phyloP scores from a whole-genome alignment of 148 eudicot genomes.

The Limonium bicolor region DNA sequence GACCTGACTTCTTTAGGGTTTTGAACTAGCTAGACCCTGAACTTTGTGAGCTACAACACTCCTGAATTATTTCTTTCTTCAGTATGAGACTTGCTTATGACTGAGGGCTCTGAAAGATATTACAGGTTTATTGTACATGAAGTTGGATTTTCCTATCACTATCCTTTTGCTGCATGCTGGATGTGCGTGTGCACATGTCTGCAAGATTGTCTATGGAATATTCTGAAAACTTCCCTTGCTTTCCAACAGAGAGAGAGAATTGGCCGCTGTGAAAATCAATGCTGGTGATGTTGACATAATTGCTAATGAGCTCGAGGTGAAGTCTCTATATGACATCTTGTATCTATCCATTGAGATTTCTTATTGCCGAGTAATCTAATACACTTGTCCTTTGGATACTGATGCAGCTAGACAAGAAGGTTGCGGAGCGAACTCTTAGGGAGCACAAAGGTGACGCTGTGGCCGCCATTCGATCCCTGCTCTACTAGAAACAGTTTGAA shows the following conservation, averaged over 20 bases:
- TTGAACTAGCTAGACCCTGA: too few species aligned
- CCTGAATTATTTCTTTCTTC: too few species aligned
- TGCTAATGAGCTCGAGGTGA: slow-evolving; percentile 90
- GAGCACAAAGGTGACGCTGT: slow-evolving; percentile 98
- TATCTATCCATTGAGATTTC: not conserved
- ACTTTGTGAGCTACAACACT: too few species aligned
- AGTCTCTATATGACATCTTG: not conserved
- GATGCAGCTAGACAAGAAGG: slow-evolving; percentile 88
- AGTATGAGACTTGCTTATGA: too few species aligned
- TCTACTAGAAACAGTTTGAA: slow-evolving; percentile 18
- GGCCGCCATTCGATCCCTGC: slow-evolving; percentile 62
- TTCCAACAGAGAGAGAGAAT: slow-evolving; percentile 59
- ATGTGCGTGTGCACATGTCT: too few species aligned
- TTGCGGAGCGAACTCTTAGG: slow-evolving; percentile 86
- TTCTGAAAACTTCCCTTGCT: not conserved
- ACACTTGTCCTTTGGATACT: too few species aligned
- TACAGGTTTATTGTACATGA: too few species aligned
- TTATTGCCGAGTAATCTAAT: too few species aligned
- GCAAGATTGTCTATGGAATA: not conserved
- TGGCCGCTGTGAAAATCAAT: slow-evolving; percentile 93
- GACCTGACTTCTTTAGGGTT: too few species aligned
- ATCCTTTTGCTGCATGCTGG: too few species aligned
- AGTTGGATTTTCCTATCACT: too few species aligned
- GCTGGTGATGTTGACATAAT: slow-evolving; percentile 76
- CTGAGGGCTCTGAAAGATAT: too few species aligned